These are phyloP conservation scores for Theileria luwenshuni DNA, from an alignment of 169 alveolate genomes.

Conservation along the genomic window DNA sequence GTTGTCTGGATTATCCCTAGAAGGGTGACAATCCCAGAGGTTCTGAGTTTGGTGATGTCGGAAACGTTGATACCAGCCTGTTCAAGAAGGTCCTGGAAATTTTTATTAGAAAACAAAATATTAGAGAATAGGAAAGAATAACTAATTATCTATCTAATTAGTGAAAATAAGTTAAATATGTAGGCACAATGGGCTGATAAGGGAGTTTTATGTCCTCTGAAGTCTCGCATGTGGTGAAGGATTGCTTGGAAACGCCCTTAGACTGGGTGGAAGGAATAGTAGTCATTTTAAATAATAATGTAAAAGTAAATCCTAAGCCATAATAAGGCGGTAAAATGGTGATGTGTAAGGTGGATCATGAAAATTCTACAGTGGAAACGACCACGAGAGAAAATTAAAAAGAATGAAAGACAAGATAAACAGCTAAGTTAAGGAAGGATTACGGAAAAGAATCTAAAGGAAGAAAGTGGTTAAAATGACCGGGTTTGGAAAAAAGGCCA, in stretches of 20 bases:
- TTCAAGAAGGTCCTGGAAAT: conserved; percentile 79
- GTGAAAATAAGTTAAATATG: background rate
- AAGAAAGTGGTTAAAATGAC: no score
- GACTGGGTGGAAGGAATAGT: conserved; percentile 25
- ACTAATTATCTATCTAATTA: no score
- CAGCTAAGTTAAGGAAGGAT: no score
- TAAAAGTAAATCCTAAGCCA: no score
- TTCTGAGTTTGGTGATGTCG: conserved; percentile 88
- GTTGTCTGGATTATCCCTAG: conserved; percentile 87
- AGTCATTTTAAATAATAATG: background rate
- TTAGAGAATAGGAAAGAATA: background rate
- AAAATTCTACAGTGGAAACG: no score
- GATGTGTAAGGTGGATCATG: no score
- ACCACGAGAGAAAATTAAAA: no score
- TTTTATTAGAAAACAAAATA: background rate
- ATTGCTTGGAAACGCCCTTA: conserved; percentile 5
- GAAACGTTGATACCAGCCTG: conserved; percentile 89
- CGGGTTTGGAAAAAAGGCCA: no score
- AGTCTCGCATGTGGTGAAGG: background rate
- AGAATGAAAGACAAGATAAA: no score
- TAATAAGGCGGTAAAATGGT: no score
- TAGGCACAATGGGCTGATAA: conserved; percentile 18
- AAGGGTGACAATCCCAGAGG: conserved; percentile 90
- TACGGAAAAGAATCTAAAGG: no score
- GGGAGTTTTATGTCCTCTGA: background rate